phyloP scores from a whole-genome alignment of 2,329 filamentous ascomycete genomes.

The Diaporthe vexans region DNA sequence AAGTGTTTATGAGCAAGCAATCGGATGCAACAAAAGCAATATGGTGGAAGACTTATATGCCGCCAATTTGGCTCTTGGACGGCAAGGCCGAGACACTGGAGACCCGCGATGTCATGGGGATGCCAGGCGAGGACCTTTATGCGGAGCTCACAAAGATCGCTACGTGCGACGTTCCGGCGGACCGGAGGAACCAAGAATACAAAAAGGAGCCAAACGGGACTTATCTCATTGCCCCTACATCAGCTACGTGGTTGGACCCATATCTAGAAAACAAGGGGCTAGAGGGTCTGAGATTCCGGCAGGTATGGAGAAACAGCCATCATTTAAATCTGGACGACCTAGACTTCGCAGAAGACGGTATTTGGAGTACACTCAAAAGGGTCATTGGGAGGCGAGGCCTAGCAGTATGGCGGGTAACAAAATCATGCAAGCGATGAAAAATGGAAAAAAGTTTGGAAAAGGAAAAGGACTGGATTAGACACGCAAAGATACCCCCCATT shows the following conservation, averaged over 20 bases:
- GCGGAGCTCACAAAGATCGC: constrained; percentile 70
- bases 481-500: constrained; percentile 40
- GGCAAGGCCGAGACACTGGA: constrained; percentile 80
- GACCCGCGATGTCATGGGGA: constrained; percentile 82
- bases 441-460: constrained; percentile 33
- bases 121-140: constrained; percentile 72
- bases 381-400: constrained; percentile 76
- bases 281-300: constrained; percentile 73
- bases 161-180: constrained; percentile 73
- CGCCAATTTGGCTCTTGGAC: constrained; percentile 84
- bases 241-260: constrained; percentile 77
- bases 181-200: constrained; percentile 68
- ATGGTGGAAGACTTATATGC: constrained; percentile 91
- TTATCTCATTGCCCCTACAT: constrained; percentile 80
- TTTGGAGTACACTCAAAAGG: constrained; percentile 78
- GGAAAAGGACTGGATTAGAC: constrained; percentile 28
- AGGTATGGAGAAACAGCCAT: constrained; percentile 76
- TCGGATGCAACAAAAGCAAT: constrained; percentile 77
- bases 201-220: constrained; percentile 74
- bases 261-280: constrained; percentile 72
- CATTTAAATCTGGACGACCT: constrained; percentile 86
- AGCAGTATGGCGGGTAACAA: constrained; percentile 75
- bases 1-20: constrained; percentile 80
- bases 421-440: constrained; percentile 61
- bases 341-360: constrained; percentile 82